Conservation (phyloP, 2,329 filamentous ascomycete species). For the Ceratocystis colombiana region DNA sequence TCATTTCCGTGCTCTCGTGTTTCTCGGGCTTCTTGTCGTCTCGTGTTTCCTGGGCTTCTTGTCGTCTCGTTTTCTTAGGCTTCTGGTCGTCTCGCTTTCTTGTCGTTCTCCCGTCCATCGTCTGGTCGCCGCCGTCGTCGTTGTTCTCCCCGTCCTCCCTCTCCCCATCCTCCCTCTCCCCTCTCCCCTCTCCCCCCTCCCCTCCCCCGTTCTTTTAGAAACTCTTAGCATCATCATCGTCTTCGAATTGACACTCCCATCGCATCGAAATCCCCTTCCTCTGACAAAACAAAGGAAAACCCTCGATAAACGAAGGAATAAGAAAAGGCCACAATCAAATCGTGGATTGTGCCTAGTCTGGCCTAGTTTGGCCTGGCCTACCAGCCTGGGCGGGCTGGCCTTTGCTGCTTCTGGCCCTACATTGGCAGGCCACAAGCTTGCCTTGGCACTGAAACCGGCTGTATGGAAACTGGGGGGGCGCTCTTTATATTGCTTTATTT, state of each 20-base stretch:
- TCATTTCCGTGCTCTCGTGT: too few relatives aligned
- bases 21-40: too few relatives aligned
- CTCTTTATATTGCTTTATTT: neutral
- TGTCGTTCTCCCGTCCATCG: too few relatives aligned
- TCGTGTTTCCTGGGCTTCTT: too few relatives aligned
- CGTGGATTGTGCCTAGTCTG: neutral
- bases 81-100: too few relatives aligned
- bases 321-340: neutral
- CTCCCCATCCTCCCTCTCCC: too few relatives aligned
- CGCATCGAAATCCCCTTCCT: neutral
- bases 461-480: neutral
- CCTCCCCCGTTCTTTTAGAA: too few relatives aligned
- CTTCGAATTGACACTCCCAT: neutral
- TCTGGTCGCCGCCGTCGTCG: too few relatives aligned
- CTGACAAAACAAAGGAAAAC: neutral
- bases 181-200: too few relatives aligned
- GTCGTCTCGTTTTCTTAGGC: too few relatives aligned
- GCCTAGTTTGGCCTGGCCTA: too few relatives aligned
- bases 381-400: neutral
- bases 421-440: conserved; percentile 1
- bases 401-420: neutral
- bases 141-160: too few relatives aligned
- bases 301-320: neutral
- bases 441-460: conserved; percentile 9
- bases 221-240: neutral